Evolutionary conservation across 768 basidiomycete genomes (phyloP).

Genomic region (Lanmaoa rubissima): DNA sequence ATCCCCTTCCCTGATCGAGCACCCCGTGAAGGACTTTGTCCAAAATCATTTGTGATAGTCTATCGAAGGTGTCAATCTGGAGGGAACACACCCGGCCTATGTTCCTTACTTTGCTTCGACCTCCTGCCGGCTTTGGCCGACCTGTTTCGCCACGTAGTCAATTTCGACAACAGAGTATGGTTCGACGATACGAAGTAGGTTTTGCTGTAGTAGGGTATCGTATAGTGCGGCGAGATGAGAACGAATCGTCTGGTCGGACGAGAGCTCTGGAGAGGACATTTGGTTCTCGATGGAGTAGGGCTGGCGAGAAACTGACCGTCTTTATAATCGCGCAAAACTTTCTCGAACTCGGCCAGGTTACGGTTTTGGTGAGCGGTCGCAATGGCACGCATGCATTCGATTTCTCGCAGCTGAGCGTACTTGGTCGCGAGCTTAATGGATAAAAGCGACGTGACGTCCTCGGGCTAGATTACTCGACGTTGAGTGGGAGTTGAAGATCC

Average conservation of each 20-base stretch:
- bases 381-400: conserved; percentile 94
- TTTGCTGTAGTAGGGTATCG: conserved; percentile 95
- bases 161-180: conserved; percentile 94
- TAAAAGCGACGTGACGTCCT: conserved; percentile 87
- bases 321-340: conserved; percentile 81
- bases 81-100: not conserved
- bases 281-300: not conserved
- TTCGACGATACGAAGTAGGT: conserved; percentile 91
- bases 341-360: conserved; percentile 87
- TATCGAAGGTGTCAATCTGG: conserved; percentile 30
- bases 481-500: not conserved
- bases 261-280: conserved; percentile 63
- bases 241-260: conserved; percentile 92
- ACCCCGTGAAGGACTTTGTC: conserved; percentile 95
- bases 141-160: conserved; percentile 79
- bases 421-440: conserved; percentile 85
- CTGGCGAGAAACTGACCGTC: conserved; percentile 47
- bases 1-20: conserved; percentile 93
- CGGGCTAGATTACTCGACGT: conserved; percentile 54
- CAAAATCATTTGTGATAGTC: conserved; percentile 96
- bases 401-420: conserved; percentile 83
- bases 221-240: conserved; percentile 93
- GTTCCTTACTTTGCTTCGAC: conserved; percentile 85
- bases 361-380: conserved; percentile 93
- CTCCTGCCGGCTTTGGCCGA: conserved; percentile 81